Evolutionary conservation across 805 yeast genomes (phyloP), one percentile per base, ranked within the genome.

Genomic region (Kazachstania bromeliacearum): DNA sequence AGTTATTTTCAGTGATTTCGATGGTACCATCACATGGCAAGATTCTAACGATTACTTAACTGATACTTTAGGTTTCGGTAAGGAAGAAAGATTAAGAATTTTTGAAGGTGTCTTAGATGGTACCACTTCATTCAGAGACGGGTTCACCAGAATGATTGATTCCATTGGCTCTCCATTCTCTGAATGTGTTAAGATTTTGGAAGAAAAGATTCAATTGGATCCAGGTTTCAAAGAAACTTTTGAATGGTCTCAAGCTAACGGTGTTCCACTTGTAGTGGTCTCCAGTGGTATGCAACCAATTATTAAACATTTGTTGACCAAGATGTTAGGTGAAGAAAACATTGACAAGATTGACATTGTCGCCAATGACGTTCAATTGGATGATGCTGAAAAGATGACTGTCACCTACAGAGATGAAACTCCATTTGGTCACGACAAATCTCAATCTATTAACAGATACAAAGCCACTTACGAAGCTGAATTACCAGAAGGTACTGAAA

Each of bases 1-100:
- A 32, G 85, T 92, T 51, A 81, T 92, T 29, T 92, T 92, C 67
- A 83, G 96, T 29, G 99, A 92, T 60, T 92, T 94, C 76, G 99
- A 92, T 58, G 99, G 99, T 20, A 92, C 98, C 2, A 92, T 92
- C 45, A 92, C 98, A 9, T 65, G 83, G 41, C 94, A 89, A 59
- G 99, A 92, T 59, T 83, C 95, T 41, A 92, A 92, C 59, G 97
- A 92, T 60, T 82, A 69, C 57, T 65, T 92, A 44, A 88, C 96
- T 7, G 97, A 92, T 57, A 75, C 74, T 48, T 66, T 81, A 16
- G 99, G 99, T 3, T 81, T 85, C 59, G 97, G 97, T 3, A 63
- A 65, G 33, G 75, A 68, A 19, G 68, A 70, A 44, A 73, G 98
- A 48, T 62, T 67, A 38, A 75, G 63, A 21, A 66, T 89, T 41